Base-by-base conservation (phyloP, 2,329 filamentous ascomycete genomes). In the Ascochyta pisi region DNA sequence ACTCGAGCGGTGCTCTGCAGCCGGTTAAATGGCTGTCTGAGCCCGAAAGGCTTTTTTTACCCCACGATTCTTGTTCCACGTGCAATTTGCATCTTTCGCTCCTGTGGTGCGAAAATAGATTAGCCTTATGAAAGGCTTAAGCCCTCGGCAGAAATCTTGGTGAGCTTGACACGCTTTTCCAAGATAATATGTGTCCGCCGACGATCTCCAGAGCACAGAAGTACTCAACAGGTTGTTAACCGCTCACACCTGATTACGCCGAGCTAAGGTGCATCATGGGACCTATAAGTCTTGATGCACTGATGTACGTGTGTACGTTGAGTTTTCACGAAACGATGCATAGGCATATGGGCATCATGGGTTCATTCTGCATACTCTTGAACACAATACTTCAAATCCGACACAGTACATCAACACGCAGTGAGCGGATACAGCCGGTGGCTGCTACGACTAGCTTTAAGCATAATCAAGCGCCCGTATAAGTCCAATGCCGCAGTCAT, bases 61-160 rank as follows among this genome's bases (percentile, higher is more conserved):
- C 39, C 23, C 39, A 41, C 23, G 16, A 27, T 23, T 41, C 39
- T 26, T 27, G 23, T 24, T 27, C 12, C 12, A 16, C n/a, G n/a
- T 19, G 19, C 6, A 37, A 4, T 37, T 37, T 37, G 34, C 19
- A 6, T 39, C 16, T 24, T n/a, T 15, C 8, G n/a, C 33, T 35
- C 33, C 33, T 35, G n/a, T 35, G 15, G 15, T 16, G 43, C 51
- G 51, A 41, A 10, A 44, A 49, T 64, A 52, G 53, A 59, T 55
- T 60, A 54, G 47, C 49, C 57, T 62, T 53, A 50, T 40, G 34
- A 27, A 27, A 58, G 54, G 58, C 57, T 60, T 62, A 48, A 31
- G 12, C 40, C 16, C 39, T 50, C 60, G 49, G 58, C 53, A 43
- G 31, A 46, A 35, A n/a, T 35, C 62, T 67, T 66, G 56, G 51